These are phyloP conservation scores for Coemansia sp. DNA, from an alignment of 192 early-diverging fungal genomes.

Conservation along the genomic window DNA sequence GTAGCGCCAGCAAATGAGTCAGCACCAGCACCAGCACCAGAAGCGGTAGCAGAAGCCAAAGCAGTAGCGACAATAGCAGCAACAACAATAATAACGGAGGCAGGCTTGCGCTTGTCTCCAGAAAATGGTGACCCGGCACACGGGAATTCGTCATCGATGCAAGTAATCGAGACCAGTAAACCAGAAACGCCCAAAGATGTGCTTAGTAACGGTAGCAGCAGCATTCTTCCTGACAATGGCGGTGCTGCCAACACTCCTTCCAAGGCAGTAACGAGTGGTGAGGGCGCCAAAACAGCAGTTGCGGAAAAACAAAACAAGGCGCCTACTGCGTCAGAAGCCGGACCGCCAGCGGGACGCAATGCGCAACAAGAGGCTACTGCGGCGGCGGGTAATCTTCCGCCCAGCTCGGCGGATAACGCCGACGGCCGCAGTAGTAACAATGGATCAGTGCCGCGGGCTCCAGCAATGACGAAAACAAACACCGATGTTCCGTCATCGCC, in stretches of 20 bases:
- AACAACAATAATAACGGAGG: background rate
- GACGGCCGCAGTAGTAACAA: conserved; percentile 9
- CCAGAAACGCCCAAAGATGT: background rate
- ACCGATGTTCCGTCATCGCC: conserved; percentile 21
- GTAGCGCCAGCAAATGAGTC: conserved; percentile 8
- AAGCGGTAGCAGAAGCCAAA: background rate
- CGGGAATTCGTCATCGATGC: background rate
- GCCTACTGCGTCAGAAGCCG: conserved; percentile 9
- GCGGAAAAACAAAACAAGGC: conserved; percentile 7
- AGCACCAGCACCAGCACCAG: background rate
- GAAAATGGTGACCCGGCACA: background rate
- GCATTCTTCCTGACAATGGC: background rate
- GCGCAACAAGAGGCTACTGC: conserved; percentile 16
- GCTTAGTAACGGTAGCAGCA: background rate
- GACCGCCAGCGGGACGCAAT: background rate
- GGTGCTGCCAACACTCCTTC: background rate
- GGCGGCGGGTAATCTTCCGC: conserved; percentile 15
- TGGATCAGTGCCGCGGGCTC: conserved; percentile 11
- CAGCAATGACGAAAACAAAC: conserved; percentile 23
- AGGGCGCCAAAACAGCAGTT: background rate
- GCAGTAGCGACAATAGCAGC: conserved; percentile 1
- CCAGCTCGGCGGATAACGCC: conserved; percentile 11
- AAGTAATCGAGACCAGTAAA: background rate
- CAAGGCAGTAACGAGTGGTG: background rate
- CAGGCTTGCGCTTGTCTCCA: background rate